Conservation (phyloP, 1,284 basidiomycete genomes). For the Coniophora puteana region DNA sequence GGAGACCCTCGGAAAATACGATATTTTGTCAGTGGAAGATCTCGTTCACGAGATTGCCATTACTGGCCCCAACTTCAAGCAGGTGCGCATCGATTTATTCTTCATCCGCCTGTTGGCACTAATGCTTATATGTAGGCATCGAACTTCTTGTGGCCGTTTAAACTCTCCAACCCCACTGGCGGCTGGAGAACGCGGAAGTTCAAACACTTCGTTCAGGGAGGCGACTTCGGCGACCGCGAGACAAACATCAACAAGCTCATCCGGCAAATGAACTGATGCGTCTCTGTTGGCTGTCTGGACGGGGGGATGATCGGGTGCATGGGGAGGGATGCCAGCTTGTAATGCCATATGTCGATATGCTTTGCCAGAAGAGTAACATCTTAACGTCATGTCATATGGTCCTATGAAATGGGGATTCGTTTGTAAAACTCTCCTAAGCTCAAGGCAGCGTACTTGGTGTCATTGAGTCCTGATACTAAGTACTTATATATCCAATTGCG, state of each 20-base stretch:
- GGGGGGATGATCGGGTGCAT: slow-evolving; percentile 6
- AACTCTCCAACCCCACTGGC: slow-evolving; percentile 98
- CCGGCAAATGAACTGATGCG: slow-evolving; percentile 87
- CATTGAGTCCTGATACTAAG: no score
- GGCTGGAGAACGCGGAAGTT: slow-evolving; percentile 98
- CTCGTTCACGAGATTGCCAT: slow-evolving; percentile 97
- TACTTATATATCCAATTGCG: no score
- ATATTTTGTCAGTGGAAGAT: slow-evolving; percentile 98
- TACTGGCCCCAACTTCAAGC: slow-evolving; percentile 98
- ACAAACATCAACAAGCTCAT: slow-evolving; percentile 96
- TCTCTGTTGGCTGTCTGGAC: slow-evolving; percentile 13
- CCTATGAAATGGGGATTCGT: no score
- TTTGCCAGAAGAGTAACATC: slow-evolving; percentile 29
- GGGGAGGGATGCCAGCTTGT: slow-evolving; percentile 21
- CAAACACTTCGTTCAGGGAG: slow-evolving; percentile 91
- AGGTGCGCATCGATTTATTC: slow-evolving; percentile 45
- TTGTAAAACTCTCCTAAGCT: no score
- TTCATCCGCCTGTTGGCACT: slow-evolving; percentile 1
- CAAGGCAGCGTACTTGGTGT: no score
- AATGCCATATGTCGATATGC: slow-evolving; percentile 33
- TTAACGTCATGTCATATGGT: no score
- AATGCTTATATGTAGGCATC: slow-evolving; percentile 64
- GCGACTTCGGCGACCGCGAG: slow-evolving; percentile 97
- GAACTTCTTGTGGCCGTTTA: slow-evolving; percentile 99
- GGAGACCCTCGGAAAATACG: slow-evolving; percentile 87